phyloP scores from a whole-genome alignment of 1,284 basidiomycete species.

The Ganoderma lucidum region DNA sequence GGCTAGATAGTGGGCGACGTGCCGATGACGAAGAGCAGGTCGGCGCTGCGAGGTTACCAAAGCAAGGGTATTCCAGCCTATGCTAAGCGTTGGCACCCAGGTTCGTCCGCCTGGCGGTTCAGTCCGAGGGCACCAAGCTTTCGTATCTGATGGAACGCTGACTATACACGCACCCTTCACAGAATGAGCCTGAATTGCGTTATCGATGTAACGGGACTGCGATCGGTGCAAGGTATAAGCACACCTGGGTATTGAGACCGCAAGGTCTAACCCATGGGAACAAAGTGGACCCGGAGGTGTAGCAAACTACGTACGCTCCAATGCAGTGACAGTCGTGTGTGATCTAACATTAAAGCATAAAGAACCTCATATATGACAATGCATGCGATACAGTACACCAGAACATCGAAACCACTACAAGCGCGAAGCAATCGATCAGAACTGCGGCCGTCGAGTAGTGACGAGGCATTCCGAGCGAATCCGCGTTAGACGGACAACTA shows the following conservation, averaged over 20 bases:
- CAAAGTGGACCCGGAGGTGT: no score
- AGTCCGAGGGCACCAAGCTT: background rate
- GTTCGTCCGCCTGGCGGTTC: conserved; percentile 7
- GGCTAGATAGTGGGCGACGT: conserved; percentile 88
- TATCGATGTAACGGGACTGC: conserved; percentile 45
- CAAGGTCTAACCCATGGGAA: no score
- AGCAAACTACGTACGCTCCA: no score
- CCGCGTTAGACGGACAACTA: background rate
- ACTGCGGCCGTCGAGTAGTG: no score
- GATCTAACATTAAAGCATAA: no score
- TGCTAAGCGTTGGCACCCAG: conserved; percentile 49
- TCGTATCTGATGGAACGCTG: background rate
- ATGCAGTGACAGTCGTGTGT: no score
- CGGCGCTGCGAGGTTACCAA: conserved; percentile 62
- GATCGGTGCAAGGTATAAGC: conserved; percentile 40
- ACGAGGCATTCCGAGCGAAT: no score
- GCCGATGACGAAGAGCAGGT: conserved; percentile 92
- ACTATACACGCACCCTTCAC: background rate
- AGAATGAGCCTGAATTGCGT: conserved; percentile 56
- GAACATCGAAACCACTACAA: no score
- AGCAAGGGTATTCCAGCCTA: conserved; percentile 52
- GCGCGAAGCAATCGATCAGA: no score
- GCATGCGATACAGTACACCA: no score
- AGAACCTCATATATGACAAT: no score
- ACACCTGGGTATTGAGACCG: no score